Evolutionary conservation across 768 basidiomycete genomes (phyloP).

Genomic region (Pleurotus salmoneostramineus): DNA sequence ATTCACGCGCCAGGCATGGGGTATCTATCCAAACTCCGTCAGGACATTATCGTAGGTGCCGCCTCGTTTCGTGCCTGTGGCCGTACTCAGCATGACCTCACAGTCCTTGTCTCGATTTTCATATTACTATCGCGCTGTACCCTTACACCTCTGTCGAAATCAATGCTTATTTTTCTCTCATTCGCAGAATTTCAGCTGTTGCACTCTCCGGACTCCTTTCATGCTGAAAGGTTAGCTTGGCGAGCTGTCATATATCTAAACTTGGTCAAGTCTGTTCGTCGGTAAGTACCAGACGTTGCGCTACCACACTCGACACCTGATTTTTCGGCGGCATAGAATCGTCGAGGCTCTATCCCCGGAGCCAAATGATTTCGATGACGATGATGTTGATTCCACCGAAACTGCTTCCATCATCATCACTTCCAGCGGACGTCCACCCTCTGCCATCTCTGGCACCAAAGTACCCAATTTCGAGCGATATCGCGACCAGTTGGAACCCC

Average conservation of each 20-base stretch:
- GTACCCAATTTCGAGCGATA: conserved; percentile 62
- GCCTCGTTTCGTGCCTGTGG: too few species aligned
- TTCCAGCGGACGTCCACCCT: conserved; percentile 44
- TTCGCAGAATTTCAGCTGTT: conserved; percentile 76
- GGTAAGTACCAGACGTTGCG: conserved; percentile 35
- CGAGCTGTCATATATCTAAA: conserved; percentile 87
- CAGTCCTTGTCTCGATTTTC: not conserved
- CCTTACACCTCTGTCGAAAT: not conserved
- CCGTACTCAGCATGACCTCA: too few species aligned
- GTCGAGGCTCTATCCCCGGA: conserved; percentile 72
- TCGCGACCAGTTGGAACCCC: conserved; percentile 59
- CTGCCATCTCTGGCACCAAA: conserved; percentile 44
- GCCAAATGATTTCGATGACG: conserved; percentile 54
- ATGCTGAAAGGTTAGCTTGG: conserved; percentile 81
- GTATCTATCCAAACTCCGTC: not conserved
- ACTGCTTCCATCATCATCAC: conserved; percentile 49
- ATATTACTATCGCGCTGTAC: not conserved
- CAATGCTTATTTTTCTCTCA: conserved; percentile 8
- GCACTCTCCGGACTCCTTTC: conserved; percentile 74
- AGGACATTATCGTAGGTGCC: not conserved
- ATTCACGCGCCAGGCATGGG: too few species aligned
- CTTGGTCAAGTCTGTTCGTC: conserved; percentile 76
- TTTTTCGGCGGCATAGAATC: conserved; percentile 47
- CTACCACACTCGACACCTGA: conserved; percentile 11
- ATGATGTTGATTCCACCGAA: conserved; percentile 48